Percentiles rank a stretch among this genome's conserved stretches.
These are phyloP conservation scores for Neofusicoccum sp. DNA, from an alignment of 2,329 filamentous ascomycete genomes.

Conservation along the genomic window DNA sequence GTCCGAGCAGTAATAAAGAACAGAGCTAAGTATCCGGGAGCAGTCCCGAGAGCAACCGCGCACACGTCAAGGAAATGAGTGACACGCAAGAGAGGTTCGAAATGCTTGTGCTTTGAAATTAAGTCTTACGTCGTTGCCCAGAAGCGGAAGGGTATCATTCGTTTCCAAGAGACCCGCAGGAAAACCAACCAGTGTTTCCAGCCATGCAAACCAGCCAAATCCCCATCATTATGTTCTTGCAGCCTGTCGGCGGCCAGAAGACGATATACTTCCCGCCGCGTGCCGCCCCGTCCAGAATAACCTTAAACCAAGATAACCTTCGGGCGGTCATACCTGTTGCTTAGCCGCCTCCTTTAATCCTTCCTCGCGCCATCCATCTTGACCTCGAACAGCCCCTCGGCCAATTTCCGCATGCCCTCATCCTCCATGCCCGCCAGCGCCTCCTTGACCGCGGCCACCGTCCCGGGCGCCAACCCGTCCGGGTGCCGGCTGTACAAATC, in stretches of 20 bases:
- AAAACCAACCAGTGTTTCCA: not conserved
- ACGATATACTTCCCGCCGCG: not conserved
- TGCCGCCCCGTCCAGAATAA: not conserved
- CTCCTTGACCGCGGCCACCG: slow-evolving; percentile 59
- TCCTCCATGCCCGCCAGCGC: slow-evolving; percentile 57
- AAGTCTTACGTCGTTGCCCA: not conserved
- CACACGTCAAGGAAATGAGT: not conserved
- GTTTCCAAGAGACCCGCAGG: not conserved
- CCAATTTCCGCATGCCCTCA: slow-evolving; percentile 57
- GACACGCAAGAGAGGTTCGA: not conserved
- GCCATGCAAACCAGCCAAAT: not conserved
- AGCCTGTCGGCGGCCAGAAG: not conserved
- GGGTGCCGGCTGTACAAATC: slow-evolving; percentile 73
- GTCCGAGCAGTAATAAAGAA: not conserved
- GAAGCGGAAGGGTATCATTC: slow-evolving; percentile 12
- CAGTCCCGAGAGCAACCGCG: too few species aligned
- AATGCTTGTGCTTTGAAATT: not conserved
- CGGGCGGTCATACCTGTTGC: not conserved
- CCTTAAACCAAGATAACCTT: slow-evolving; percentile 5
- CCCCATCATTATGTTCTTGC: not conserved
- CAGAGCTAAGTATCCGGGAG: not conserved
- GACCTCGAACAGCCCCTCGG: slow-evolving; percentile 51
- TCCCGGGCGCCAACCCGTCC: slow-evolving; percentile 61
- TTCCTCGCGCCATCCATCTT: slow-evolving; percentile 29
- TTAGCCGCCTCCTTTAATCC: slow-evolving; percentile 5